Evolutionary conservation across 2,329 filamentous ascomycete genomes (phyloP).

Genomic region (Coniella vitis): DNA sequence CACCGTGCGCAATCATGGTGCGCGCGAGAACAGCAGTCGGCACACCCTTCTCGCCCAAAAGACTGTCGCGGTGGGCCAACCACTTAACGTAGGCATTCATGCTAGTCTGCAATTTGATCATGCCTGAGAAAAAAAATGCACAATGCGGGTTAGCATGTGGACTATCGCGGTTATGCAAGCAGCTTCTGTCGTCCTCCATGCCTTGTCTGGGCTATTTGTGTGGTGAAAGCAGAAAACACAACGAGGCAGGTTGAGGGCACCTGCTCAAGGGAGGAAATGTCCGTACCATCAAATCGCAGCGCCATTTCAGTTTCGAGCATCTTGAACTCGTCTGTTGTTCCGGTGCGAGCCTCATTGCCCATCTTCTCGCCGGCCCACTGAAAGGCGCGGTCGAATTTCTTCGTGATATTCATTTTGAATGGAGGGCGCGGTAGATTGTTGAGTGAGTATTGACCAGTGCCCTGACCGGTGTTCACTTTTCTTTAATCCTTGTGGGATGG

Average conservation of each 20-base stretch:
- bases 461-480: background rate
- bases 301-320: constrained; percentile 84
- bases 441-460: background rate
- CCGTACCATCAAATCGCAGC: constrained; percentile 76
- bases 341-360: constrained; percentile 83
- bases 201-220: background rate
- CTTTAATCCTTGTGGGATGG: no score
- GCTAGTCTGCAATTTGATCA: constrained; percentile 82
- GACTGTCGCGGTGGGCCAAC: constrained; percentile 74
- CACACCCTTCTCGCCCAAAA: constrained; percentile 73
- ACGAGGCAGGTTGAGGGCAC: no score
- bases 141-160: constrained; percentile 2
- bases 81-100: constrained; percentile 86
- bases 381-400: constrained; percentile 91
- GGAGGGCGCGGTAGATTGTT: background rate
- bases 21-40: constrained; percentile 74
- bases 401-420: constrained; percentile 51
- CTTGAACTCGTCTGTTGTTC: constrained; percentile 85
- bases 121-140: constrained; percentile 50
- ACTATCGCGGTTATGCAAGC: constrained; percentile 4
- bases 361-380: constrained; percentile 98
- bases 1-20: constrained; percentile 81
- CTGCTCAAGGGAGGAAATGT: no score
- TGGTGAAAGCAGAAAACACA: constrained; percentile 19
- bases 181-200: background rate